Conservation (phyloP, 495 filamentous ascomycete species). For the Eremomyces bilateralis region DNA sequence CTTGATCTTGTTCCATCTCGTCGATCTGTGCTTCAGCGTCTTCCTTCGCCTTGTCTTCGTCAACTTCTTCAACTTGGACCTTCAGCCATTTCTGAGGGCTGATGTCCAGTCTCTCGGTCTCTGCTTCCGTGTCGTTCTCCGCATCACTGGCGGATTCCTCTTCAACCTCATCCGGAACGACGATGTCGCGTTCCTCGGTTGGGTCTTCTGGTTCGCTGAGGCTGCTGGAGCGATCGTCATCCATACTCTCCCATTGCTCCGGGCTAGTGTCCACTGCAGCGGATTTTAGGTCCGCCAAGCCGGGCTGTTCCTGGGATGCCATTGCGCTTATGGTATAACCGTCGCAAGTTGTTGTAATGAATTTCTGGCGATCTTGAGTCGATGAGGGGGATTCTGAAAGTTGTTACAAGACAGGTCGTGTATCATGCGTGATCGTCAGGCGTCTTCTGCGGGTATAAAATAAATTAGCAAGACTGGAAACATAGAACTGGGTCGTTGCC, state of each 20-base stretch:
- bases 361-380: background rate
- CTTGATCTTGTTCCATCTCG: background rate
- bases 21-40: constrained; percentile 1
- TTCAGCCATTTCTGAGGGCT: constrained; percentile 49
- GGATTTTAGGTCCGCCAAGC: background rate
- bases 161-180: constrained; percentile 14
- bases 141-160: constrained; percentile 19
- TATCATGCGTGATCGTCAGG: too few species aligned
- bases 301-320: background rate
- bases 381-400: too few species aligned
- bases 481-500: too few species aligned
- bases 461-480: too few species aligned
- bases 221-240: constrained; percentile 35
- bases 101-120: constrained; percentile 83
- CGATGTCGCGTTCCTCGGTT: constrained; percentile 25
- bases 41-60: background rate
- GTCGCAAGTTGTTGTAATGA: background rate
- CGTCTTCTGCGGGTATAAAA: too few species aligned
- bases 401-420: too few species aligned
- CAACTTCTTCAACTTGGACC: constrained; percentile 3
- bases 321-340: background rate
- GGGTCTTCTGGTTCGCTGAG: constrained; percentile 84
- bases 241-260: constrained; percentile 5
- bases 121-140: constrained; percentile 86
- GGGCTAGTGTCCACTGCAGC: background rate